A percentile compares a stretch with the other conserved stretches of the same genome.
These are phyloP conservation scores for Scheffersomyces coipomensis DNA, from an alignment of 805 yeast genomes.

Conservation along the genomic window DNA sequence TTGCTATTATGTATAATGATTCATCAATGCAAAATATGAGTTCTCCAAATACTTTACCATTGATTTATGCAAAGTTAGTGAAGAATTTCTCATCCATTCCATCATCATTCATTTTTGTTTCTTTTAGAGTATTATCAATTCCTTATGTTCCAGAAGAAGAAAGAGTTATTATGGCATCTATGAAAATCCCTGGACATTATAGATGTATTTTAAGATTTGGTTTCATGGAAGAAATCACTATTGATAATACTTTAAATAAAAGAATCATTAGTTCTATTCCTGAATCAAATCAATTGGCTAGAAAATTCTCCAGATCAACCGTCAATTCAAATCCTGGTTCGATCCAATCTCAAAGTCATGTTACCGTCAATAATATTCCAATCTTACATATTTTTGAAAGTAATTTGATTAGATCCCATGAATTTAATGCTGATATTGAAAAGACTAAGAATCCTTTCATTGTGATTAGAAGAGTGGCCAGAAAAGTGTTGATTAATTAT, in stretches of 20 bases:
- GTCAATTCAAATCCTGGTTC: not conserved
- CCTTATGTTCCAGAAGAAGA: conserved; percentile 42
- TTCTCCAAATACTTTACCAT: conserved; percentile 47
- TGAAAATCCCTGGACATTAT: conserved; percentile 45
- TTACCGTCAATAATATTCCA: conserved; percentile 13
- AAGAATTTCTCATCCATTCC: conserved; percentile 45
- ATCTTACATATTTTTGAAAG: conserved; percentile 28
- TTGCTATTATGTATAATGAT: conserved; percentile 43
- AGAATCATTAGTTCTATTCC: conserved; percentile 20
- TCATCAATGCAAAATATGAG: conserved; percentile 22
- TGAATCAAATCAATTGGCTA: conserved; percentile 4
- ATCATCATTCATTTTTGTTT: conserved; percentile 41
- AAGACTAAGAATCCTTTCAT: conserved; percentile 15
- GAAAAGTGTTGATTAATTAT: conserved; percentile 21
- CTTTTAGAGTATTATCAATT: conserved; percentile 37
- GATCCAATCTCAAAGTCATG: not conserved
- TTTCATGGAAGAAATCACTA: conserved; percentile 40
- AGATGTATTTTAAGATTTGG: conserved; percentile 50
- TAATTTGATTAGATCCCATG: conserved; percentile 23
- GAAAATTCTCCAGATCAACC: not conserved
- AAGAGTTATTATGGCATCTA: conserved; percentile 36
- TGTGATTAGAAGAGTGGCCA: conserved; percentile 8
- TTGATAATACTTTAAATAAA: conserved; percentile 16
- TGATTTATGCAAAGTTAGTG: conserved; percentile 33
- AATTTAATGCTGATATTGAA: conserved; percentile 11